phyloP scores from a whole-genome alignment of 495 filamentous ascomycete genomes.

The Amorphotheca resinae region DNA sequence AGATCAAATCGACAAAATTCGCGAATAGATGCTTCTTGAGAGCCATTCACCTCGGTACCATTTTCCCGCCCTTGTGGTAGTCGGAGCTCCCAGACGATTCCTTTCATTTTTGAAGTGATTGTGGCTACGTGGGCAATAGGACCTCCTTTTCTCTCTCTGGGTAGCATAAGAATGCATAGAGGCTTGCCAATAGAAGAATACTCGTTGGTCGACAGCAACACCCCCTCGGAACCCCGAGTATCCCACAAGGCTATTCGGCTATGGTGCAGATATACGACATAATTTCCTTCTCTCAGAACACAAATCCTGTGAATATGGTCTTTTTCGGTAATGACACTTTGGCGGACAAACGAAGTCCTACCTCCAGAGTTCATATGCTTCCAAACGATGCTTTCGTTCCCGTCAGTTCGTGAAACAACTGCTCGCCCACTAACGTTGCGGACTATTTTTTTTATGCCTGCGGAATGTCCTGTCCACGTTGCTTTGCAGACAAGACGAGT shows the following conservation, averaged over 20 bases:
- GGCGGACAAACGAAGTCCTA: conserved; percentile 44
- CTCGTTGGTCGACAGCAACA: conserved; percentile 40
- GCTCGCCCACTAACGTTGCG: conserved; percentile 70
- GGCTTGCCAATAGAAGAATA: conserved; percentile 61
- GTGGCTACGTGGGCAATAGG: conserved; percentile 60
- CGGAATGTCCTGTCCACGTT: conserved; percentile 77
- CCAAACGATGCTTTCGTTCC: conserved; percentile 78
- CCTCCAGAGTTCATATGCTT: conserved; percentile 40
- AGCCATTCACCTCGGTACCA: conserved; percentile 23
- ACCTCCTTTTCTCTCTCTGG: conserved; percentile 42
- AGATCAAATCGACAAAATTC: conserved; percentile 66
- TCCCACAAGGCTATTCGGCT: conserved; percentile 74
- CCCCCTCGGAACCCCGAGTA: conserved; percentile 42
- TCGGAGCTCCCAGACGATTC: conserved; percentile 73
- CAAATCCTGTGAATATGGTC: conserved; percentile 77
- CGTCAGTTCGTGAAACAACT: conserved; percentile 66
- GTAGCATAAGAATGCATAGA: conserved; percentile 70
- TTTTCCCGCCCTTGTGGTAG: conserved; percentile 28
- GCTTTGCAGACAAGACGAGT: conserved; percentile 45
- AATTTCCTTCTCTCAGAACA: conserved; percentile 59
- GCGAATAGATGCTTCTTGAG: conserved; percentile 32
- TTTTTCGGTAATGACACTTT: conserved; percentile 55
- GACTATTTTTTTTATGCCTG: conserved; percentile 69
- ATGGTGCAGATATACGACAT: conserved; percentile 71
- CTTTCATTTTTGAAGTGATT: conserved; percentile 69